phyloP scores from a whole-genome alignment of 2,329 filamentous ascomycete genomes.

The Hymenoscyphus repandus region DNA sequence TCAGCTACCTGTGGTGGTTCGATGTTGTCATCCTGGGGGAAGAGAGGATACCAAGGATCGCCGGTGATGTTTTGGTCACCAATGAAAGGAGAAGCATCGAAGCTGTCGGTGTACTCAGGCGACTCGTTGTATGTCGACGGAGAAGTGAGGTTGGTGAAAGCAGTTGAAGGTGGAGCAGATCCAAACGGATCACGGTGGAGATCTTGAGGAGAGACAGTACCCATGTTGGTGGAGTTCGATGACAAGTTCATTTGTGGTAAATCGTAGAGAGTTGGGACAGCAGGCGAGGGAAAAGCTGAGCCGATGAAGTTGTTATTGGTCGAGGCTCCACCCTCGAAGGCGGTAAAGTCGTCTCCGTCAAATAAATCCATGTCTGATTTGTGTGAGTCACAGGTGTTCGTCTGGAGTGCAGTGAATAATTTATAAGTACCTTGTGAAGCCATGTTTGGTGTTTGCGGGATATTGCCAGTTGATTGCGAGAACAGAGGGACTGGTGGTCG shows the following conservation, averaged over 20 bases:
- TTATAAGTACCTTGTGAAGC: conserved; percentile 48
- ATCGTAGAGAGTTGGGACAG: conserved; percentile 44
- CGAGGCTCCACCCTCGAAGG: conserved; percentile 41
- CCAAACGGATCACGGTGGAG: conserved; percentile 62
- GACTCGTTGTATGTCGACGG: conserved; percentile 76
- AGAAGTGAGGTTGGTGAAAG: conserved; percentile 79
- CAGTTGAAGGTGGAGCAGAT: conserved; percentile 76
- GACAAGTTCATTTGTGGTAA: conserved; percentile 33
- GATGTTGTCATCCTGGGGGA: conserved; percentile 46
- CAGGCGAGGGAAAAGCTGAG: conserved; percentile 30
- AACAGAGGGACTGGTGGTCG: conserved; percentile 72
- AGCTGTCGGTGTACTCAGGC: conserved; percentile 64
- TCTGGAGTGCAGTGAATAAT: conserved; percentile 9
- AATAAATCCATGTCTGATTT: conserved; percentile 48
- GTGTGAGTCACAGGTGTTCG: conserved; percentile 27
- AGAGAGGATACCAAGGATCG: conserved; percentile 69
- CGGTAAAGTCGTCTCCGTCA: conserved; percentile 46
- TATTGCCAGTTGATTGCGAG: conserved; percentile 51
- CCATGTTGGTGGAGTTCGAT: conserved; percentile 48
- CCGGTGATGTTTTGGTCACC: conserved; percentile 49
- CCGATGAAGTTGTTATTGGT: conserved; percentile 16
- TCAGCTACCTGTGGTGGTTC: conserved; percentile 25
- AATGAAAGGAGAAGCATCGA: conserved; percentile 76
- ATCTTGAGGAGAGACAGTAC: conserved; percentile 81
- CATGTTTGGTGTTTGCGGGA: conserved; percentile 44